A percentile compares a stretch with the other conserved stretches of the same genome.
phyloP scores from a whole-genome alignment of 2,329 filamentous ascomycete genomes.

The Cercospora brassicicola region DNA sequence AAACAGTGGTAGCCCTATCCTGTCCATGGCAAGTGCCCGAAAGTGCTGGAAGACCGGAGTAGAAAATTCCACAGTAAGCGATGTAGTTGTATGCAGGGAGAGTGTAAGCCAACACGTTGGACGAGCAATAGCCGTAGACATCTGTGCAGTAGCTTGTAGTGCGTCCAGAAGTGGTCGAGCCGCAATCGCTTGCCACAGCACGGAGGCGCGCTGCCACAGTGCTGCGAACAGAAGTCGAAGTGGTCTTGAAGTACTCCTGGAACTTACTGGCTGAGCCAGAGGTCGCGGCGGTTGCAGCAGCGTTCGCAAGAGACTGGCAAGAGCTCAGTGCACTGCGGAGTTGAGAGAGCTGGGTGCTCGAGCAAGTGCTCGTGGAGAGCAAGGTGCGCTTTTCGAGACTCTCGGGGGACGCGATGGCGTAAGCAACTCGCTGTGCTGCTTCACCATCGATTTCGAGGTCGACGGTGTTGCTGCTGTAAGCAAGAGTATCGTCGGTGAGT shows the following conservation, averaged over 20 bases:
- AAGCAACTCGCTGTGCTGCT: slow-evolving; percentile 53
- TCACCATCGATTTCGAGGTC: slow-evolving; percentile 58
- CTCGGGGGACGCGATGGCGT: slow-evolving; percentile 41
- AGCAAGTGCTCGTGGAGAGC: slow-evolving; percentile 10
- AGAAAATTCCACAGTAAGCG: slow-evolving; percentile 65
- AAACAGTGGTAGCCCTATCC: slow-evolving; percentile 64
- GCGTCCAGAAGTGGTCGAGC: slow-evolving; percentile 50
- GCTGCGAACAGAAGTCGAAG: slow-evolving; percentile 46
- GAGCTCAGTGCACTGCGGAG: slow-evolving; percentile 14
- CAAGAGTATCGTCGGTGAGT: slow-evolving; percentile 54
- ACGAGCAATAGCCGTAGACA: slow-evolving; percentile 53
- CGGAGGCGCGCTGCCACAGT: slow-evolving; percentile 56
- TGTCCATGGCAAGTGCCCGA: slow-evolving; percentile 60
- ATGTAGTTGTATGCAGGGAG: slow-evolving; percentile 49
- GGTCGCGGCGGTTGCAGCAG: slow-evolving; percentile 11
- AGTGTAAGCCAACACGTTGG: slow-evolving; percentile 58
- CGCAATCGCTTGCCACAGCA: slow-evolving; percentile 58
- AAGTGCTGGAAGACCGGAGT: slow-evolving; percentile 54
- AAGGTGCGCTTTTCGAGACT: slow-evolving; percentile 9
- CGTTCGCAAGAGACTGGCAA: slow-evolving; percentile 7
- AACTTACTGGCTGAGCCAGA: slow-evolving; percentile 14
- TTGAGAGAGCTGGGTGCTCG: slow-evolving; percentile 6
- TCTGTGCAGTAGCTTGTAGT: slow-evolving; percentile 63
- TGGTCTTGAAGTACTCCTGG: slow-evolving; percentile 57
- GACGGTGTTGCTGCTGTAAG: slow-evolving; percentile 61